Base-by-base conservation (phyloP, 805 yeast genomes). In the Kluyveromyces aestuarii region DNA sequence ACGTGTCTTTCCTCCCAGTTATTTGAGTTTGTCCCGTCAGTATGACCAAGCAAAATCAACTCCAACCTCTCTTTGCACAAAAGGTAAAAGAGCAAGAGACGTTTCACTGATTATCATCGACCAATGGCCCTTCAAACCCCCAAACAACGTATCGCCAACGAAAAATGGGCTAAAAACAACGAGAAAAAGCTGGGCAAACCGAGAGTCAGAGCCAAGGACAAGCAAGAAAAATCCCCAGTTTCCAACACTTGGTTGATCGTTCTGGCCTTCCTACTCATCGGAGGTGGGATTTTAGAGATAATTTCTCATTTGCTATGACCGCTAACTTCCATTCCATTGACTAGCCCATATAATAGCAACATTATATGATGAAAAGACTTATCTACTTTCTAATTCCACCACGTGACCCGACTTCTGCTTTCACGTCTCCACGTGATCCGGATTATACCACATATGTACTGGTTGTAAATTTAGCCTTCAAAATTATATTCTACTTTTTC, bases 141-240 rank as follows among this genome's bases (percentile, higher is more conserved):
- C 50, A 81, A 77, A 60, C 96, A 90, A 71, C 83, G 90, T 69
- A 73, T 78, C 48, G 96, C 96, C n/a, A 90, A 90, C 67, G 78
- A 77, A 60, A 86, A 82, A 64, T 91, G 81, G 66, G 87, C 85
- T 58, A 85, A 82, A 67, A 76, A 73, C 58, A 81, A 82, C 55
- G 85, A 81, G 59, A 75, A 76, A 54, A 82, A 82, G 63, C 82
- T 78, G 72, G 96, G 96, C 48, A 83, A 83, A 70, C 79, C 83
- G 44, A 80, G 77, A 58, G 64, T 70, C 13, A 66, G 56, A 40
- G 60, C 61, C 40, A 53, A 55, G 30, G 58, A 58, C 27, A 66
- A 66, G 19, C 70, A 72, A 51, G 63, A 64, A 27, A 68, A 72
- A 50, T 66, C 72, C 35, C 82, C 89, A 7, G 61, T 84, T 42